phyloP scores from a whole-genome alignment of 2,329 filamentous ascomycete species.

The Penicillium sp. region DNA sequence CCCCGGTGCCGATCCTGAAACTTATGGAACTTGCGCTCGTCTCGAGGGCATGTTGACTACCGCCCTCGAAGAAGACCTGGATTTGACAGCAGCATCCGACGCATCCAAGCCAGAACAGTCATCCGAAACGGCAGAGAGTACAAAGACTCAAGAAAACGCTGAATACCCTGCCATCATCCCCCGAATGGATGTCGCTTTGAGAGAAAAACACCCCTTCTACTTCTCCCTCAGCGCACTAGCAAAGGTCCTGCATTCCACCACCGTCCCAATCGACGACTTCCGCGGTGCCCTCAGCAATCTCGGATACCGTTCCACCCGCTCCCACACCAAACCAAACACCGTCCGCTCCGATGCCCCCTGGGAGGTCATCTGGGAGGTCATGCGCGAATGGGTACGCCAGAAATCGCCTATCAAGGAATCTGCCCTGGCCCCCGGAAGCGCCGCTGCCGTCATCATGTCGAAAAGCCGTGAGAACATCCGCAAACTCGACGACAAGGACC shows the following conservation, averaged over 20 bases:
- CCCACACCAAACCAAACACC: constrained; percentile 84
- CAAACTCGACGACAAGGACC: constrained; percentile 34
- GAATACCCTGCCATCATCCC: constrained; percentile 39
- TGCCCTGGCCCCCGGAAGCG: constrained; percentile 67
- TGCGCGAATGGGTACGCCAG: constrained; percentile 87
- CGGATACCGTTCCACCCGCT: constrained; percentile 80
- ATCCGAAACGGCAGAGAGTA: neutral
- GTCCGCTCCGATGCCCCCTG: constrained; percentile 94
- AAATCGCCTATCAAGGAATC: constrained; percentile 74
- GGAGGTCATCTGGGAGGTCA: constrained; percentile 86
- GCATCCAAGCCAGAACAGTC: neutral
- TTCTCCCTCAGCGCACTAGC: constrained; percentile 74
- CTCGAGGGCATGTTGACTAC: constrained; percentile 91
- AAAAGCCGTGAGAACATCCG: constrained; percentile 37
- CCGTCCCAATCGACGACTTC: constrained; percentile 76
- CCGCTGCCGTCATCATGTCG: constrained; percentile 70
- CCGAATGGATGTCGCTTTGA: constrained; percentile 58
- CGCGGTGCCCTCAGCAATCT: constrained; percentile 78
- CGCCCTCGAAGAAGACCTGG: constrained; percentile 72
- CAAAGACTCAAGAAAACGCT: constrained; percentile 10
- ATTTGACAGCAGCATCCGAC: constrained; percentile 22
- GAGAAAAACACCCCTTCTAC: constrained; percentile 83
- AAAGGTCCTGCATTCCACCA: constrained; percentile 74
- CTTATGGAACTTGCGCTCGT: constrained; percentile 77
- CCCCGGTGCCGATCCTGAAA: constrained; percentile 63